A percentile compares a stretch with the other conserved stretches of the same genome.
Conservation (phyloP, 805 yeast species). For the Vanderwaltozyma tropicalis region DNA sequence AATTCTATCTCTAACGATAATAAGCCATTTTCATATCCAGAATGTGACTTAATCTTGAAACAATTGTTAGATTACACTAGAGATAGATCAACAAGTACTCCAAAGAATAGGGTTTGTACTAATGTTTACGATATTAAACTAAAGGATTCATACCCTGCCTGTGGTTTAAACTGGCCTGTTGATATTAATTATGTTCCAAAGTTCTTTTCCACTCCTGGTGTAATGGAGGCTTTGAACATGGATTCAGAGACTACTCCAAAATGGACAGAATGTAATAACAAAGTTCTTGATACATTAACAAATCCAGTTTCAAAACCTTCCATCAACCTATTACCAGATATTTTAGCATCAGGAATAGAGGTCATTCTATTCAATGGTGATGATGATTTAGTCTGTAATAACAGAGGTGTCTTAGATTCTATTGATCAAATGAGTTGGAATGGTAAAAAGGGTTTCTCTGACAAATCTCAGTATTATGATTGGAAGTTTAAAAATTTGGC, state of each 20-base stretch:
- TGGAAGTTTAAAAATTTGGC: constrained; percentile 33
- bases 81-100: constrained; percentile 15
- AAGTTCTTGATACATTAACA: constrained; percentile 43
- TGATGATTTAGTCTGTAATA: constrained; percentile 81
- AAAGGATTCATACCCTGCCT: constrained; percentile 65
- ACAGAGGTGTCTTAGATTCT: constrained; percentile 59
- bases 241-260: constrained; percentile 23
- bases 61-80: constrained; percentile 22
- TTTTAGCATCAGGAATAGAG: constrained; percentile 46
- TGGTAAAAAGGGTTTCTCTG: constrained; percentile 34
- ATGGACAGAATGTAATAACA: constrained; percentile 74
- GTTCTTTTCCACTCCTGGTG: constrained; percentile 41
- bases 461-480: constrained; percentile 17
- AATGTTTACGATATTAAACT: constrained; percentile 77
- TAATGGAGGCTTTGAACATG: constrained; percentile 45
- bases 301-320: constrained; percentile 51
- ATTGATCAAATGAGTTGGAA: constrained; percentile 57
- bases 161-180: constrained; percentile 92
- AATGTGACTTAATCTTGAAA: constrained; percentile 32
- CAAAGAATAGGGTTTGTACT: constrained; percentile 41
- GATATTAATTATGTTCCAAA: constrained; percentile 43
- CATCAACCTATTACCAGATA: constrained; percentile 51
- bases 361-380: constrained; percentile 78
- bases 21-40: constrained; percentile 23
- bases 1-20: constrained; percentile 14